Percentiles rank a stretch among this genome's conserved stretches.
Conservation (phyloP, 78 protist genomes). For the Dictyostelium capitatum region DNA sequence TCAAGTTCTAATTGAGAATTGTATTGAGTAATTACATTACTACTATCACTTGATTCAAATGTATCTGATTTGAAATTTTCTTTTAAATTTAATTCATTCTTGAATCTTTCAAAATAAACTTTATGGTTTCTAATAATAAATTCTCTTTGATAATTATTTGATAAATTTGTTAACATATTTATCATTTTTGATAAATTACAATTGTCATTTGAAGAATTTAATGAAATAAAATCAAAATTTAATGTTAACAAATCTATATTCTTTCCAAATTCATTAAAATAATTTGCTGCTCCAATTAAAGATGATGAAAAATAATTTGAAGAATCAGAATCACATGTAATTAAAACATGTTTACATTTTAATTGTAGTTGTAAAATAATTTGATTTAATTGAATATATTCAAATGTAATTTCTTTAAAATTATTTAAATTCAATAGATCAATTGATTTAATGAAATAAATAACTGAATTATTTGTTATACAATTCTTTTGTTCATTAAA, state of each 20-base stretch:
- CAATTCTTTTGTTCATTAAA: not conserved
- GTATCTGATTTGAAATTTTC: not conserved
- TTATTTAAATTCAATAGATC: not conserved
- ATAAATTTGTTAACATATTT: not conserved
- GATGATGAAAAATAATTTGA: not conserved
- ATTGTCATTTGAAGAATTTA: not conserved
- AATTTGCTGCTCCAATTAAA: constrained; percentile 6
- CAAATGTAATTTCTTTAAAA: not conserved
- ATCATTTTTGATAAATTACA: not conserved
- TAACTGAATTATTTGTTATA: not conserved
- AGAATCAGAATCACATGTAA: not conserved
- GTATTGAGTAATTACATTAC: not conserved
- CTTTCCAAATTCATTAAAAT: not conserved
- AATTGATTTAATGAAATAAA: constrained; percentile 3
- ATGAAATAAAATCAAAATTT: not conserved
- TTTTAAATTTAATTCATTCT: not conserved
- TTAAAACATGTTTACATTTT: constrained; percentile 12
- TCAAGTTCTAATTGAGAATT: not conserved
- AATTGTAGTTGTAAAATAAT: not conserved
- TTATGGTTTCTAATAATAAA: not conserved
- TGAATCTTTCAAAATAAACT: not conserved
- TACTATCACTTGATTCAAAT: not conserved
- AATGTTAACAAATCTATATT: not conserved
- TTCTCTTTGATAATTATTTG: not conserved
- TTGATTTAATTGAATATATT: constrained; percentile 54